Percentiles rank a stretch among this genome's conserved stretches.
phyloP scores from a whole-genome alignment of 371 early-diverging fungal species.

The Mortierella sp. region DNA sequence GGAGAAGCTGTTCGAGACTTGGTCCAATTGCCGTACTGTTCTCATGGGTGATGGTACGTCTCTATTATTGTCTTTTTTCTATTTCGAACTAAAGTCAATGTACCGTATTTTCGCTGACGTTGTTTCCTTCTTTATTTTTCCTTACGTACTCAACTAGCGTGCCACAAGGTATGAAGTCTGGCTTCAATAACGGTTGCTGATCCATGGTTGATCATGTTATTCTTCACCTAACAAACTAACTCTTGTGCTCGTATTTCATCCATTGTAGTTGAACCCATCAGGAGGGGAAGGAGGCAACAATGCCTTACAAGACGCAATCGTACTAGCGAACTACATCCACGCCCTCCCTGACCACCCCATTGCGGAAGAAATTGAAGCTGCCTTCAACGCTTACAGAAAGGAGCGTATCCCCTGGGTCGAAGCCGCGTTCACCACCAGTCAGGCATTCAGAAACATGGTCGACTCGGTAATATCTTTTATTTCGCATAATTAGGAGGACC shows the following conservation, averaged over 20 bases:
- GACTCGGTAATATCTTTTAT: neutral
- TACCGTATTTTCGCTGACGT: no score
- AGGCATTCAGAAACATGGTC: neutral
- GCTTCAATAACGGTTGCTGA: no score
- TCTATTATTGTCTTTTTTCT: no score
- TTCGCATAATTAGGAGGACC: no score
- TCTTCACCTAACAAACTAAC: no score
- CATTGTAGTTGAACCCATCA: neutral
- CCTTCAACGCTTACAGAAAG: constrained; percentile 9
- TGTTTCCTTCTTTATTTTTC: no score
- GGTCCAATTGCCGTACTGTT: constrained; percentile 15
- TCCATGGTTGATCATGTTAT: no score
- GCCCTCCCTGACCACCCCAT: neutral
- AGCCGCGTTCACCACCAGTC: neutral
- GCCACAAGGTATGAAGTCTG: no score
- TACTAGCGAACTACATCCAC: constrained; percentile 13
- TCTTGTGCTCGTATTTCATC: no score
- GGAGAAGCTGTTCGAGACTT: neutral
- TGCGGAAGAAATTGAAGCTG: constrained; percentile 2
- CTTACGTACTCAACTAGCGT: no score
- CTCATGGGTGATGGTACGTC: constrained; percentile 22
- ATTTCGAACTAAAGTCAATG: no score
- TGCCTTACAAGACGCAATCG: constrained; percentile 20
- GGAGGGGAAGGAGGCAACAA: constrained; percentile 17
- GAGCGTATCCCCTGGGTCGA: constrained; percentile 23